Percentiles rank a stretch among this genome's conserved stretches.
These are phyloP conservation scores for Eucalyptus cloeziana DNA, from an alignment of 345 rosid species.

Conservation along the genomic window DNA sequence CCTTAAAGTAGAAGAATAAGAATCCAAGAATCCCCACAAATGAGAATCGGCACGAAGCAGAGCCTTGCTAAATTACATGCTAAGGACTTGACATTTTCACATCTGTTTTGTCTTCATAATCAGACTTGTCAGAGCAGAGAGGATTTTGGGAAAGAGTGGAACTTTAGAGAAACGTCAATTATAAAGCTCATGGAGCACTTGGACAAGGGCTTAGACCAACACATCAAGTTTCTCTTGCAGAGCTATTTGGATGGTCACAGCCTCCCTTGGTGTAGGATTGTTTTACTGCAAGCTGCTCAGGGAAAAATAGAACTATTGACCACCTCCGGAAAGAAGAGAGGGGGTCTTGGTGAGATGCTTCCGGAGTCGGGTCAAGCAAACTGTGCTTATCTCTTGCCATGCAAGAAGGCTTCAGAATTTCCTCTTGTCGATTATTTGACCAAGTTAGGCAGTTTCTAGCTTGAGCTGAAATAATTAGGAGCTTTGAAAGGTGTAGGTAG, in stretches of 20 bases:
- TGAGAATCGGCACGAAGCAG: not conserved
- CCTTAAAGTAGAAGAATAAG: not conserved
- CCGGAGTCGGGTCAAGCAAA: not conserved
- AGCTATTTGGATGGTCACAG: not conserved
- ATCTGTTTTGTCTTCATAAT: not conserved
- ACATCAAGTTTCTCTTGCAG: not conserved
- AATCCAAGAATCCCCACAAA: not conserved
- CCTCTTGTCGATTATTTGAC: not conserved
- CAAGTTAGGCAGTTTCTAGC: not conserved
- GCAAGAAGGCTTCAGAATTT: not conserved
- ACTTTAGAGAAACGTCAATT: not conserved
- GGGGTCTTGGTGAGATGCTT: not conserved
- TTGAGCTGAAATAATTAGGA: not conserved
- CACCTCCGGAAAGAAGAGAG: not conserved
- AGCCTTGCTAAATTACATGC: not conserved
- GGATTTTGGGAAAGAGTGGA: not conserved
- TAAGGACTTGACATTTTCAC: not conserved
- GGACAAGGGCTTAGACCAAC: not conserved
- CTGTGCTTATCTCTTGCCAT: not conserved
- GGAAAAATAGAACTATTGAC: not conserved
- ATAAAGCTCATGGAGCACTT: not conserved
- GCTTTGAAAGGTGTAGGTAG: not conserved
- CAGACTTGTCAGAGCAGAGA: not conserved
- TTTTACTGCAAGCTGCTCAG: not conserved
- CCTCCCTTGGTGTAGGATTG: not conserved